A percentile compares a stretch with the other conserved stretches of the same genome.
Conservation (phyloP, 805 yeast genomes). For the Starmerella vaccinii region DNA sequence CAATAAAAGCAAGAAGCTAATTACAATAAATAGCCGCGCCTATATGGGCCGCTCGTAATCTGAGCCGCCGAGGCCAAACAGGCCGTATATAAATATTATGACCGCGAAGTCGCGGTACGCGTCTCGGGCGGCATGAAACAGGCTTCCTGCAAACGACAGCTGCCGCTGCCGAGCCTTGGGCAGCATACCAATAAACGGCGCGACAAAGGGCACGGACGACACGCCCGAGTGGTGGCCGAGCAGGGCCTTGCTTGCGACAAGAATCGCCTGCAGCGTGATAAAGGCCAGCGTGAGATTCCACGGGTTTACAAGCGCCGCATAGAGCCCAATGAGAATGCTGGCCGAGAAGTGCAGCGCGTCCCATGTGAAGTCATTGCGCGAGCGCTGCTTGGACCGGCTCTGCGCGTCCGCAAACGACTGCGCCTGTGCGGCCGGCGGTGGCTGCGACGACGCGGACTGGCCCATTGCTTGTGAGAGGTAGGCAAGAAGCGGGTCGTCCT, state of each 20-base stretch:
- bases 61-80: slow-evolving; percentile 14
- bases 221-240: slow-evolving; percentile 24
- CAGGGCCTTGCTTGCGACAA: slow-evolving; percentile 24
- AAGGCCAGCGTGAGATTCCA: slow-evolving; percentile 22
- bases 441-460: slow-evolving; percentile 4
- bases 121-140: slow-evolving; percentile 16
- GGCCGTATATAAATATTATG: slow-evolving; percentile 26
- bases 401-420: background rate
- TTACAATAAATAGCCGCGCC: background rate
- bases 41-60: slow-evolving; percentile 4
- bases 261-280: slow-evolving; percentile 21
- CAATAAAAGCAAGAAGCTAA: background rate
- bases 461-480: slow-evolving; percentile 4
- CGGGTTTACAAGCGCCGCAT: slow-evolving; percentile 22
- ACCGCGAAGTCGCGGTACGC: slow-evolving; percentile 27
- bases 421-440: background rate
- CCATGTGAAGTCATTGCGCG: slow-evolving; percentile 9
- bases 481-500: slow-evolving; percentile 8
- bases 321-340: slow-evolving; percentile 23
- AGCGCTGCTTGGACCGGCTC: slow-evolving; percentile 2
- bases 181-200: slow-evolving; percentile 26
- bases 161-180: slow-evolving; percentile 26
- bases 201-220: slow-evolving; percentile 22
- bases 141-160: slow-evolving; percentile 19
- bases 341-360: slow-evolving; percentile 21